Evolutionary conservation across 257 asterid species (phyloP).

Genomic region (Dorcoceras hygrometricum): DNA sequence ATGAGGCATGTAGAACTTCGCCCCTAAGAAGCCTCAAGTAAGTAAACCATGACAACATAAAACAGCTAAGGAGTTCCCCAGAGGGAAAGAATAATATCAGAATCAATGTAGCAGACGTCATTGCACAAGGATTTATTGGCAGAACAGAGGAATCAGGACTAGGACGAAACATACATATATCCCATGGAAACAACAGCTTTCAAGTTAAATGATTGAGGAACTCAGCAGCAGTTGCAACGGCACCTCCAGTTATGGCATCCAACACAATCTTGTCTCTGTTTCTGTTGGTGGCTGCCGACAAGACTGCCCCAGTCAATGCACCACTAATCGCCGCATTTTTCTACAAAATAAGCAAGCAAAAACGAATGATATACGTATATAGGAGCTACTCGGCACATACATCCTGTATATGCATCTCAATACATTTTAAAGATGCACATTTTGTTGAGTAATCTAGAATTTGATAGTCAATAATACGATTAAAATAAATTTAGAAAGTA

Average conservation of each 20-base stretch:
- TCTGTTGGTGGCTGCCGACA: slow-evolving; percentile 48
- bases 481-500: slow-evolving; percentile 19
- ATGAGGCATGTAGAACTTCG: no score
- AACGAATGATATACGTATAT: no score
- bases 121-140: neutral
- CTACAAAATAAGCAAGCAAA: slow-evolving; percentile 36
- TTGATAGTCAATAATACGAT: neutral
- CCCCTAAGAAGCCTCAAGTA: no score
- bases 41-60: no score
- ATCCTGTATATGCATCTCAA: neutral
- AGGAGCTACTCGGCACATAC: neutral
- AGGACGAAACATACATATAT: neutral
- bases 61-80: no score
- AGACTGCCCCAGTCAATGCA: slow-evolving; percentile 63
- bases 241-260: slow-evolving; percentile 78
- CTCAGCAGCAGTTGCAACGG: slow-evolving; percentile 80
- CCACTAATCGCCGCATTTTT: slow-evolving; percentile 78
- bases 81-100: no score
- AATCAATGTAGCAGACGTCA: neutral
- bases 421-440: neutral
- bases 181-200: slow-evolving; percentile 6
- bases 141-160: neutral
- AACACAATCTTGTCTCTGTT: slow-evolving; percentile 58
- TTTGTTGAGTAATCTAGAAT: no score
- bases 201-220: slow-evolving; percentile 52